Conservation (phyloP, 176 grass and related monocot genomes). For the Eragrostis nindensis region DNA sequence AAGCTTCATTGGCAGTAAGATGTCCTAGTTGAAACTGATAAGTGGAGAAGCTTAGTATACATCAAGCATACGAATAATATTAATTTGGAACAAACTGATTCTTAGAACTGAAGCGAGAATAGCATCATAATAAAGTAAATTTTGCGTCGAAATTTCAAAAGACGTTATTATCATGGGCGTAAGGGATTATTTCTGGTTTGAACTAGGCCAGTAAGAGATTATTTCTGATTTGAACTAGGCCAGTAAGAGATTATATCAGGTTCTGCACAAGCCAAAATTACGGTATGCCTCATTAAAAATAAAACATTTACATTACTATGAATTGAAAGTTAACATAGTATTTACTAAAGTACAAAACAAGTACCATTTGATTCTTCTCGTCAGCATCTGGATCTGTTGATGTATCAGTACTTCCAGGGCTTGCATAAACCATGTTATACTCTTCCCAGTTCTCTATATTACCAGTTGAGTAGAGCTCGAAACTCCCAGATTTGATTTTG, state of each 20-base stretch:
- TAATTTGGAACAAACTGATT: not conserved
- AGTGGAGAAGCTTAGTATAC: slow-evolving; percentile 18
- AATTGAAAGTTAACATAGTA: too few species aligned
- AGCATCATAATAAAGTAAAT: not conserved
- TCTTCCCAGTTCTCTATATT: slow-evolving; percentile 52
- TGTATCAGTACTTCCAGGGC: slow-evolving; percentile 72
- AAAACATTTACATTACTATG: not conserved
- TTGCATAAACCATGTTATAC: slow-evolving; percentile 64
- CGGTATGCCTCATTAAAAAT: too few species aligned
- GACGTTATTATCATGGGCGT: not conserved
- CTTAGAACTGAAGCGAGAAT: not conserved
- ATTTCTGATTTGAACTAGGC: too few species aligned
- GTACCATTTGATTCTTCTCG: slow-evolving; percentile 65
- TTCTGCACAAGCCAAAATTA: too few species aligned
- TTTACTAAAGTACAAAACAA: too few species aligned
- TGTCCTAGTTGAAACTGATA: slow-evolving; percentile 66
- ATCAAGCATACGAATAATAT: not conserved
- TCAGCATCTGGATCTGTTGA: slow-evolving; percentile 73
- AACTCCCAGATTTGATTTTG: slow-evolving; percentile 29
- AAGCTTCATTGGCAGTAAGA: slow-evolving; percentile 28
- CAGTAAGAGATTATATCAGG: too few species aligned
- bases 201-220: not conserved
- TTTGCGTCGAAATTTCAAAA: not conserved
- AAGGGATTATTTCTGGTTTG: not conserved
- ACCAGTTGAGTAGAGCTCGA: slow-evolving; percentile 6